Evolutionary conservation across 805 yeast genomes (phyloP).

Genomic region (Kluyveromyces aestuarii): DNA sequence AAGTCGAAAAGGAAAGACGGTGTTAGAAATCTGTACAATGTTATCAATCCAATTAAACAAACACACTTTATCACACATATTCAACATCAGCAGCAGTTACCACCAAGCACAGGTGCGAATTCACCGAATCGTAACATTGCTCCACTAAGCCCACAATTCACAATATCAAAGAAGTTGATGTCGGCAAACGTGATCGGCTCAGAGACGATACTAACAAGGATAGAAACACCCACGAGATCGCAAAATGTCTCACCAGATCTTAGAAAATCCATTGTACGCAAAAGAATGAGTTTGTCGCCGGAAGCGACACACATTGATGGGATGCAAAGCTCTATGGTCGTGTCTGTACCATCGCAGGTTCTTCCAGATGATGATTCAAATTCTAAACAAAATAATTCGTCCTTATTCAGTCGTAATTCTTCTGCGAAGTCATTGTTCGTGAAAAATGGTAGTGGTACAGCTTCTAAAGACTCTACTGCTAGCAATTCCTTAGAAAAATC

Average conservation of each 20-base stretch:
- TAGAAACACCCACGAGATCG: background rate
- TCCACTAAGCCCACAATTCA: background rate
- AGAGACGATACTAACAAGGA: background rate
- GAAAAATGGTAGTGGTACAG: background rate
- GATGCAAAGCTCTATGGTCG: background rate
- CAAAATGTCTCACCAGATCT: background rate
- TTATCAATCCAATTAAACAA: slow-evolving; percentile 14
- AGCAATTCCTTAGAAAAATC: slow-evolving; percentile 1
- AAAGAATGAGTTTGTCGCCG: background rate
- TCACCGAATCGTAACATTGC: background rate
- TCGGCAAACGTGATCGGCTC: background rate
- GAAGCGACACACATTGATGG: background rate
- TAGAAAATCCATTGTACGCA: background rate
- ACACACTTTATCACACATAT: background rate
- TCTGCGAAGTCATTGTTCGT: slow-evolving; percentile 1
- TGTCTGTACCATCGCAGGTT: background rate
- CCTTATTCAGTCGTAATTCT: slow-evolving; percentile 1
- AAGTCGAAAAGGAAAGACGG: slow-evolving; percentile 28
- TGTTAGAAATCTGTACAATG: slow-evolving; percentile 25
- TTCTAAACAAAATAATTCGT: background rate
- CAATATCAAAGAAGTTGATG: background rate
- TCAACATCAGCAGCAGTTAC: background rate
- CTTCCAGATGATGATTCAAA: background rate
- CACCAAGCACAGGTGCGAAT: background rate
- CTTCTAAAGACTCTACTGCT: background rate